A percentile compares a stretch with the other conserved stretches of the same genome.
Evolutionary conservation across 2,329 filamentous ascomycete species (phyloP).

Genomic region (Camptophora hylomeconis): DNA sequence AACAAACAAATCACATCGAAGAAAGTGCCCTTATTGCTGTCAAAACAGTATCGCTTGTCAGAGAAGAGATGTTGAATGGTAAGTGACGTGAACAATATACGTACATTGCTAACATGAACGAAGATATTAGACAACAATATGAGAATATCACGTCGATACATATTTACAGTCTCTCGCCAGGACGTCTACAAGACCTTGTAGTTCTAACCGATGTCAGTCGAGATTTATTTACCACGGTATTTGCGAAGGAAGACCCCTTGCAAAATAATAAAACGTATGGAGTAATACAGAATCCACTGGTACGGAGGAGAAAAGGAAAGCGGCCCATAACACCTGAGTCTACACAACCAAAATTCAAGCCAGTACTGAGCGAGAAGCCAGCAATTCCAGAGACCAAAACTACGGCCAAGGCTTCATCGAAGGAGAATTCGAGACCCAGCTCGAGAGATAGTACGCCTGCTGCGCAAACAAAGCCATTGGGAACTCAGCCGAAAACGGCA

Average conservation of each 20-base stretch:
- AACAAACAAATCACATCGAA: slow-evolving; percentile 25
- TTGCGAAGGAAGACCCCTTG: slow-evolving; percentile 45
- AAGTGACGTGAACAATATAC: too few species aligned
- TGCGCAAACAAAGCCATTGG: slow-evolving; percentile 10
- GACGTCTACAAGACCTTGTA: slow-evolving; percentile 58
- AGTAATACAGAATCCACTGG: slow-evolving; percentile 59
- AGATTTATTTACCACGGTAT: slow-evolving; percentile 42
- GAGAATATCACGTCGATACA: slow-evolving; percentile 66
- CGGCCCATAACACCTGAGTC: slow-evolving; percentile 20
- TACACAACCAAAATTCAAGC: slow-evolving; percentile 18
- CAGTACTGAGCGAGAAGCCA: slow-evolving; percentile 17
- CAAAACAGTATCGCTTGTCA: slow-evolving; percentile 51
- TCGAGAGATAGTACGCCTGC: slow-evolving; percentile 19
- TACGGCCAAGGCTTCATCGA: slow-evolving; percentile 8
- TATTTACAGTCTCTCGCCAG: slow-evolving; percentile 70
- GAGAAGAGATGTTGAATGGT: slow-evolving; percentile 62
- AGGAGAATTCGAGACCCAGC: slow-evolving; percentile 20
- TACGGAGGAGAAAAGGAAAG: slow-evolving; percentile 38
- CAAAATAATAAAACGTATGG: slow-evolving; percentile 52
- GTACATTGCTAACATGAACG: background rate
- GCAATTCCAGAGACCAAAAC: slow-evolving; percentile 2
- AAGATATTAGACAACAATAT: slow-evolving; percentile 56
- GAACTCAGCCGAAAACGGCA: slow-evolving; percentile 27
- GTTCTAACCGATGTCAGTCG: slow-evolving; percentile 57
- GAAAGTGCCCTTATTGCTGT: slow-evolving; percentile 40